Evolutionary conservation across 2,329 filamentous ascomycete genomes (phyloP).

Genomic region (Xylaria sp.): DNA sequence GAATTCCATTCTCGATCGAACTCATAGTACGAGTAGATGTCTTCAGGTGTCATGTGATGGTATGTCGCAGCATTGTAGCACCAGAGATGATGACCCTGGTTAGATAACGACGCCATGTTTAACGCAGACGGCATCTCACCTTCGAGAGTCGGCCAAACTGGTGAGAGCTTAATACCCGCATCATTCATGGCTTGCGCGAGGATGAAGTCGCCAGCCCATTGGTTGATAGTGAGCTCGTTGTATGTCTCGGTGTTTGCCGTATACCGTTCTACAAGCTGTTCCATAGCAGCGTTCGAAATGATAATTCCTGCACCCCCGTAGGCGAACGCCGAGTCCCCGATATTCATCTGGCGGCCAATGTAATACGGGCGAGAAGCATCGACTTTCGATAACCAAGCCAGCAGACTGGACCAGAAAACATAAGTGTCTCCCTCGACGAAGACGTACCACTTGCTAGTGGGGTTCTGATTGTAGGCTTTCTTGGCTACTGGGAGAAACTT

Average conservation of each 20-base stretch:
- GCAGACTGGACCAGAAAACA: slow-evolving; percentile 29
- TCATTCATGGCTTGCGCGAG: slow-evolving; percentile 31
- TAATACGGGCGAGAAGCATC: slow-evolving; percentile 31
- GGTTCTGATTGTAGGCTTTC: slow-evolving; percentile 29
- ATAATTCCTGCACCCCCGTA: slow-evolving; percentile 36
- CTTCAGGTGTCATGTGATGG: slow-evolving; percentile 32
- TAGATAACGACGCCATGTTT: slow-evolving; percentile 16
- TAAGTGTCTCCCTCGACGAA: slow-evolving; percentile 36
- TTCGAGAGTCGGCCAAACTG: slow-evolving; percentile 32
- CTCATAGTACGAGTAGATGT: slow-evolving; percentile 31
- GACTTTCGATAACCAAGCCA: slow-evolving; percentile 25
- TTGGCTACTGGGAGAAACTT: slow-evolving; percentile 33
- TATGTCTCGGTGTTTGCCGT: slow-evolving; percentile 6
- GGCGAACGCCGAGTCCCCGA: slow-evolving; percentile 21
- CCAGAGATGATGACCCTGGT: slow-evolving; percentile 15
- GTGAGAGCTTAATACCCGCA: slow-evolving; percentile 22
- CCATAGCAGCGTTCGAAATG: slow-evolving; percentile 35
- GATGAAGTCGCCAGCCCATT: slow-evolving; percentile 35
- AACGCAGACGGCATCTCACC: slow-evolving; percentile 27
- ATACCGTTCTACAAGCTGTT: slow-evolving; percentile 24
- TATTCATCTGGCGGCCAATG: slow-evolving; percentile 35
- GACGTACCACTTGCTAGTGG: slow-evolving; percentile 33
- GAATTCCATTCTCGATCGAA: slow-evolving; percentile 29
- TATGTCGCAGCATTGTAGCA: slow-evolving; percentile 32
- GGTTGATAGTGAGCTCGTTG: slow-evolving; percentile 28